Percentiles rank a stretch among this genome's conserved stretches.
phyloP scores from a whole-genome alignment of 805 yeast genomes.

The Candida pini region DNA sequence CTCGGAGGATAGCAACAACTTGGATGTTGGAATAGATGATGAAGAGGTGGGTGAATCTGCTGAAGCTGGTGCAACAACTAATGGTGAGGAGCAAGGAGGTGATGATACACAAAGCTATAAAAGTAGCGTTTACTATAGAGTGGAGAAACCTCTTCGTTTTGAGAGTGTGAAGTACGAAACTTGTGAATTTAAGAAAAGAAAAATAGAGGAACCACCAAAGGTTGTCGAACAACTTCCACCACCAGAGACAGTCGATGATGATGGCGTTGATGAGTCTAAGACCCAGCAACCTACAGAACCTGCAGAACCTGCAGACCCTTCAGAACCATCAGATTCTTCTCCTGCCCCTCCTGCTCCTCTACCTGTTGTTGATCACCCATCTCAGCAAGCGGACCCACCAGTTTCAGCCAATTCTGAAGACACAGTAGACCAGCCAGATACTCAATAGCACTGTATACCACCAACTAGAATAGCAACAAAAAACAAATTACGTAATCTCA shows the following conservation, averaged over 20 bases:
- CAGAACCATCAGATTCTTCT: no score
- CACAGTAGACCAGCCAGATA: no score
- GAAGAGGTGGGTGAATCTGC: constrained; percentile 8
- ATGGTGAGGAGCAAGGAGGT: neutral
- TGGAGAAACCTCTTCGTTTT: constrained; percentile 10
- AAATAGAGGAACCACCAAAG: neutral
- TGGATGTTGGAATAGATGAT: constrained; percentile 16
- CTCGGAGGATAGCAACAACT: constrained; percentile 8
- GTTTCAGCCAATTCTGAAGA: no score
- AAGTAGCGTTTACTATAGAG: constrained; percentile 14
- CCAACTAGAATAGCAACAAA: no score
- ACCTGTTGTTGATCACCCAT: no score
- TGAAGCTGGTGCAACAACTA: constrained; percentile 4
- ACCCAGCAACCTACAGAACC: no score
- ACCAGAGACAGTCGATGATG: neutral
- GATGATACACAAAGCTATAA: constrained; percentile 2
- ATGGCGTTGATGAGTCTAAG: neutral
- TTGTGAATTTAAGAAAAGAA: constrained; percentile 10
- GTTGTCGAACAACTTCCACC: no score
- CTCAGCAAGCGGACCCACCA: no score
- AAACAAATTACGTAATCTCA: no score
- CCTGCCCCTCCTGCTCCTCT: no score
- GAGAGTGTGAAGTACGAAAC: constrained; percentile 10
- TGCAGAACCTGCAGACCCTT: no score
- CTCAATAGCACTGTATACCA: no score